Conservation (phyloP, 805 yeast genomes). For the Lachancea nothofagi region DNA sequence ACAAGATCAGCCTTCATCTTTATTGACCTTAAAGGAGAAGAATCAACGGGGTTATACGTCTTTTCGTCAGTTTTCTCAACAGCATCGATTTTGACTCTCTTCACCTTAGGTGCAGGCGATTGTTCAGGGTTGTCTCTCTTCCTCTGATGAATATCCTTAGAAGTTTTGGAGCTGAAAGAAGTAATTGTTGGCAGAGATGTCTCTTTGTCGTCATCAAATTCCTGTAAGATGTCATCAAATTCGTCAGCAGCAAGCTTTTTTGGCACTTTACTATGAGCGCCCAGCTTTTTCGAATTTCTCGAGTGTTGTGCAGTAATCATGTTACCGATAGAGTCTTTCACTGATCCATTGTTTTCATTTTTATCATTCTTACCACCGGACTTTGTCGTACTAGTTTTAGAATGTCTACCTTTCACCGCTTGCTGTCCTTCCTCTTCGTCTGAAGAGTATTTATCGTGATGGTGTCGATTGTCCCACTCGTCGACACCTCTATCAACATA, state of each 20-base stretch:
- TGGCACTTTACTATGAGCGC: conserved; percentile 21
- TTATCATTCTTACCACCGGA: conserved; percentile 27
- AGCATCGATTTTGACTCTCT: conserved; percentile 4
- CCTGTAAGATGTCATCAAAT: conserved; percentile 67
- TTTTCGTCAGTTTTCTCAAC: background rate
- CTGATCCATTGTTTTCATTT: conserved; percentile 9
- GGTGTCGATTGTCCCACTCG: conserved; percentile 65
- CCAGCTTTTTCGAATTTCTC: conserved; percentile 45
- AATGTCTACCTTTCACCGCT: conserved; percentile 11
- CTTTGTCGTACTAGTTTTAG: conserved; percentile 17
- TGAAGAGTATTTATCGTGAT: conserved; percentile 50
- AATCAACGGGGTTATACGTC: background rate
- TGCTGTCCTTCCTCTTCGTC: conserved; percentile 45
- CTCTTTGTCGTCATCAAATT: conserved; percentile 30
- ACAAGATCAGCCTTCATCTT: background rate
- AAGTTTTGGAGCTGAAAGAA: background rate
- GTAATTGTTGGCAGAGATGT: background rate
- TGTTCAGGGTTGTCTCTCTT: background rate
- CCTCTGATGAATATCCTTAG: background rate
- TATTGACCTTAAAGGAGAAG: conserved; percentile 1
- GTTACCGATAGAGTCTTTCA: conserved; percentile 33
- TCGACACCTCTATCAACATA: conserved; percentile 91
- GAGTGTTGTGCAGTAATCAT: conserved; percentile 47
- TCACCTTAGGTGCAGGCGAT: background rate
- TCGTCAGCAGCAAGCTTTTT: conserved; percentile 45